Conservation (phyloP, 495 filamentous ascomycete genomes). For the Talaromyces liani region DNA sequence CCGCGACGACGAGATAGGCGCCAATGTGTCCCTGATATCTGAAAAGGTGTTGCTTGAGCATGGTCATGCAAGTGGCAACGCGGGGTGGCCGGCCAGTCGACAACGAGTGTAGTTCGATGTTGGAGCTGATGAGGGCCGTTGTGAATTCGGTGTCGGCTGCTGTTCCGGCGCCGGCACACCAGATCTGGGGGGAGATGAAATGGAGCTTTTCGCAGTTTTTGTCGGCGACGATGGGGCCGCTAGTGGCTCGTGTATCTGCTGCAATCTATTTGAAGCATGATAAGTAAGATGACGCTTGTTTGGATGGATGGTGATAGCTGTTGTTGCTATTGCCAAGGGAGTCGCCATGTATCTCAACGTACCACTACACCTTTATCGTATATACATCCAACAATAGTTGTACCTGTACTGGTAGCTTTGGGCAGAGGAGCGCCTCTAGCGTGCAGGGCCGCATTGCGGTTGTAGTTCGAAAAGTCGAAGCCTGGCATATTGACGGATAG, state of each 20-base stretch:
- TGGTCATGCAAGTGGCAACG: slow-evolving; percentile 98
- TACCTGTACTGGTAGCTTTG: slow-evolving; percentile 97
- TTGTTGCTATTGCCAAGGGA: background rate
- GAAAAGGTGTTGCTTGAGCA: slow-evolving; percentile 99
- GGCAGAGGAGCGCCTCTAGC: slow-evolving; percentile 87
- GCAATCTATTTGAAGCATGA: slow-evolving; percentile 56
- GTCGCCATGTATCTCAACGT: slow-evolving; percentile 19
- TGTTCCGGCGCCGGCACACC: slow-evolving; percentile 98
- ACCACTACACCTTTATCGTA: slow-evolving; percentile 95
- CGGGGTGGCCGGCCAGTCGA: slow-evolving; percentile 93
- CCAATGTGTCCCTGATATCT: slow-evolving; percentile 96
- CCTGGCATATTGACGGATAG: slow-evolving; percentile 67
- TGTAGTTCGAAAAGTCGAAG: slow-evolving; percentile 99
- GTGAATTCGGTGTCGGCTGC: slow-evolving; percentile 99
- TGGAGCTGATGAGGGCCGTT: slow-evolving; percentile 94
- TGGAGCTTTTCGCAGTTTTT: slow-evolving; percentile 99
- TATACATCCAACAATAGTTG: slow-evolving; percentile 97
- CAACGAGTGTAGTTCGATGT: slow-evolving; percentile 92
- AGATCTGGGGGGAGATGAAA: slow-evolving; percentile 98
- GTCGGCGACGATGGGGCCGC: slow-evolving; percentile 96
- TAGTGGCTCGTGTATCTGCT: slow-evolving; percentile 96
- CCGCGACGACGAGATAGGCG: slow-evolving; percentile 95
- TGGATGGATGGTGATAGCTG: background rate
- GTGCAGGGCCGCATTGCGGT: slow-evolving; percentile 93
- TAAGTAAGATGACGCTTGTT: background rate